Percentiles rank a stretch among this genome's conserved stretches.
phyloP scores from a whole-genome alignment of 2,329 filamentous ascomycete genomes.

The Ophiostoma angusticollis region DNA sequence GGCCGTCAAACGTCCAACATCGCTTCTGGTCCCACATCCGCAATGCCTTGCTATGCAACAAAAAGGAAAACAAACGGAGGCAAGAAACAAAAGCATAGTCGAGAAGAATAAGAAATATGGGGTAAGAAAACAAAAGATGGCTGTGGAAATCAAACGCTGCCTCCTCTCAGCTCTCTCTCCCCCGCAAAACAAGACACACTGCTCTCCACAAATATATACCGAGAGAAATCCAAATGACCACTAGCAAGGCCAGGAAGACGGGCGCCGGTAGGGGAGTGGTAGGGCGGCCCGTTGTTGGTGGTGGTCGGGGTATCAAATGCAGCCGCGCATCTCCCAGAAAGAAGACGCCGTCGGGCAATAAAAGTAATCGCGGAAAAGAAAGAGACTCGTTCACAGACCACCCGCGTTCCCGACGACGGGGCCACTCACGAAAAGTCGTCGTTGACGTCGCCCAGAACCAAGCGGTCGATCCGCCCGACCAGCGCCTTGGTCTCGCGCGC shows the following conservation, averaged over 20 bases:
- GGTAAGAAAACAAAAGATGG: neutral
- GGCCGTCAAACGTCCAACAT: no score
- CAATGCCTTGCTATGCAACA: no score
- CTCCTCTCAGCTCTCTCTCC: no score
- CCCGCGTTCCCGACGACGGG: no score
- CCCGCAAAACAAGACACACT: neutral
- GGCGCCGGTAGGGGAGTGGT: neutral
- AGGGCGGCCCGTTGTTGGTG: constrained; percentile 7
- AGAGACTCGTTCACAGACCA: no score
- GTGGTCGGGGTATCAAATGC: constrained; percentile 8
- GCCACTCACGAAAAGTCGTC: constrained; percentile 20
- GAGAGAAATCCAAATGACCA: neutral
- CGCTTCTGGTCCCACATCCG: no score
- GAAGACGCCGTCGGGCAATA: no score
- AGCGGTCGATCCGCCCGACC: constrained; percentile 25
- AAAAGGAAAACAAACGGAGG: neutral
- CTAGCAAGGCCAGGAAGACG: no score
- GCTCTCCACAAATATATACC: neutral
- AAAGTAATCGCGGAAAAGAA: neutral
- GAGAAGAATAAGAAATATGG: neutral
- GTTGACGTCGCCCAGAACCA: constrained; percentile 14
- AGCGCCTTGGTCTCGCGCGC: constrained; percentile 71
- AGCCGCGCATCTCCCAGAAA: constrained; percentile 1
- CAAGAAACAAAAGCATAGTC: neutral
- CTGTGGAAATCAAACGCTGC: neutral